phyloP scores from a whole-genome alignment of 176 grass and related monocot genomes.

The Carex kokanica region DNA sequence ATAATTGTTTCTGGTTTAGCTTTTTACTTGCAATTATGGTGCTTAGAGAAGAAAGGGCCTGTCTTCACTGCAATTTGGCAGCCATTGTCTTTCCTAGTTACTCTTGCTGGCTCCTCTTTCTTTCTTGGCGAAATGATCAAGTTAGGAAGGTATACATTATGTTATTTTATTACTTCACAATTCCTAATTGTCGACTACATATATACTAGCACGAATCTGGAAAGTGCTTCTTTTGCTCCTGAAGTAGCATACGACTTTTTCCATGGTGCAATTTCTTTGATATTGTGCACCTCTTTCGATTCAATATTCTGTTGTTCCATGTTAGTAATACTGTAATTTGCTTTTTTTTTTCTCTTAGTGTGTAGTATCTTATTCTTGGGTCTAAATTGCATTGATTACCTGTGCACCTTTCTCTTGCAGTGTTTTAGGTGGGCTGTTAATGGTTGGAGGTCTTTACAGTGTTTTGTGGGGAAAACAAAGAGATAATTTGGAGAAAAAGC shows the following conservation, averaged over 20 bases:
- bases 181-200: not conserved
- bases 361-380: not conserved
- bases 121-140: constrained; percentile 54
- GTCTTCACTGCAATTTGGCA: constrained; percentile 62
- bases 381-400: not conserved
- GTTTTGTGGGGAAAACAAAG: constrained; percentile 18
- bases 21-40: constrained; percentile 73
- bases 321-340: not conserved
- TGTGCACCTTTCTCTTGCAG: not conserved
- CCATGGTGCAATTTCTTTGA: not conserved
- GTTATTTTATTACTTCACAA: not conserved
- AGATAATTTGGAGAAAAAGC: not conserved
- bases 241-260: not conserved
- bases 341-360: not conserved
- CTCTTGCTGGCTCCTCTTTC: constrained; percentile 50
- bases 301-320: not conserved
- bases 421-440: constrained; percentile 21
- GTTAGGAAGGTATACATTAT: constrained; percentile 43
- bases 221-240: not conserved
- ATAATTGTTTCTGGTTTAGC: constrained; percentile 43
- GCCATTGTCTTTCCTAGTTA: constrained; percentile 51
- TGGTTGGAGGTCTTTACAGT: constrained; percentile 30
- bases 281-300: not conserved
- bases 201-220: not conserved
- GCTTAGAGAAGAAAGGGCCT: constrained; percentile 49